phyloP scores from a whole-genome alignment of 2,329 filamentous ascomycete species.

The Plenodomus biglobosus region DNA sequence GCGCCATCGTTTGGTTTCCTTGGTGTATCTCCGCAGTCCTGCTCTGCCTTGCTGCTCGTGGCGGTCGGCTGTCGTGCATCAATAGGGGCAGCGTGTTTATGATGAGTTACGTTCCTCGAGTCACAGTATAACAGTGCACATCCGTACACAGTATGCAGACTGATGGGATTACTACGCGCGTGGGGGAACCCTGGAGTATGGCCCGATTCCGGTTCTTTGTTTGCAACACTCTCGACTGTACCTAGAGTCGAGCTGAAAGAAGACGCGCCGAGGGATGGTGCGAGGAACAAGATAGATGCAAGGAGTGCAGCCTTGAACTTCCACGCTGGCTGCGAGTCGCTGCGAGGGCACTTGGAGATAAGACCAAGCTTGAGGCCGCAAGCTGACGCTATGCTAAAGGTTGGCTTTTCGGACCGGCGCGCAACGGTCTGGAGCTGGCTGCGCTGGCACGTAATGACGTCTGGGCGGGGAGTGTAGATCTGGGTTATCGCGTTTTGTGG shows the following conservation, averaged over 20 bases:
- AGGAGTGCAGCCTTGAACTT: neutral
- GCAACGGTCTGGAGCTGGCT: conserved; percentile 12
- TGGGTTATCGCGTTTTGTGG: conserved; percentile 14
- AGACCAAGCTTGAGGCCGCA: conserved; percentile 11
- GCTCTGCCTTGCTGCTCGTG: conserved; percentile 24
- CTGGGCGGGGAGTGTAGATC: conserved; percentile 11
- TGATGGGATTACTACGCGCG: conserved; percentile 18
- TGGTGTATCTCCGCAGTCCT: conserved; percentile 14
- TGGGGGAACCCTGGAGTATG: conserved; percentile 27
- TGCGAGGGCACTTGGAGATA: conserved; percentile 20
- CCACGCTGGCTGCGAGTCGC: conserved; percentile 9
- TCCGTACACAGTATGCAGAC: conserved; percentile 13
- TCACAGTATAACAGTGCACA: neutral
- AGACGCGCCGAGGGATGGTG: neutral
- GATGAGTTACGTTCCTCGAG: conserved; percentile 2
- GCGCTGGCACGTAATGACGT: conserved; percentile 21
- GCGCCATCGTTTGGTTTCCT: conserved; percentile 24
- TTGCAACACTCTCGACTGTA: too few relatives aligned
- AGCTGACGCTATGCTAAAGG: conserved; percentile 21
- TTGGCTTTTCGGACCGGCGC: conserved; percentile 20
- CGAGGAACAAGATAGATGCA: neutral
- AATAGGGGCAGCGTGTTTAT: neutral
- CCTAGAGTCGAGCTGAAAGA: neutral
- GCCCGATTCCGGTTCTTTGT: conserved; percentile 39
- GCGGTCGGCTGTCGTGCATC: conserved; percentile 35